A percentile compares a stretch with the other conserved stretches of the same genome.
Evolutionary conservation across 1,139 yeast species (phyloP).

Genomic region (Wickerhamomyces sp.): DNA sequence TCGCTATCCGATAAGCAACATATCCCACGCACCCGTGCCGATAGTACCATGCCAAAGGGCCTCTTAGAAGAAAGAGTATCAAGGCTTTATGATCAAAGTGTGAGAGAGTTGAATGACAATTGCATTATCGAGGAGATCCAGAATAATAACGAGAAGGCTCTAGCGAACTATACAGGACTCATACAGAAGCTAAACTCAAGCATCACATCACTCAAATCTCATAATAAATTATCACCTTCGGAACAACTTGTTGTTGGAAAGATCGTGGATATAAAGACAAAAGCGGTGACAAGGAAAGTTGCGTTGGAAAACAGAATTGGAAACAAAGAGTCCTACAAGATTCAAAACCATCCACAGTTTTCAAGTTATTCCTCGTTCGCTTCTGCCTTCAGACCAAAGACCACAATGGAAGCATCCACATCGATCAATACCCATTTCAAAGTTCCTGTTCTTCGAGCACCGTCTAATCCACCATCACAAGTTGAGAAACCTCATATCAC

Average conservation of each 20-base stretch:
- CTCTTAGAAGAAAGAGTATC: slow-evolving; percentile 2
- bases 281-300: slow-evolving; percentile 12
- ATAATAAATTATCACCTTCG: slow-evolving; percentile 4
- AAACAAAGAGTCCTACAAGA: slow-evolving; percentile 8
- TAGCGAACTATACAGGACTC: slow-evolving; percentile 10
- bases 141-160: slow-evolving; percentile 15
- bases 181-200: slow-evolving; percentile 8
- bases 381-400: slow-evolving; percentile 15
- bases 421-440: slow-evolving; percentile 6
- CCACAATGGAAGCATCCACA: not conserved
- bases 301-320: slow-evolving; percentile 10
- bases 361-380: slow-evolving; percentile 21
- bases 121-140: slow-evolving; percentile 21
- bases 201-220: slow-evolving; percentile 3
- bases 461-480: not conserved
- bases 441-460: slow-evolving; percentile 4
- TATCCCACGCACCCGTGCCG: not conserved
- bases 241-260: slow-evolving; percentile 14
- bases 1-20: too few relatives aligned
- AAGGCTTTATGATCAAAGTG: slow-evolving; percentile 6
- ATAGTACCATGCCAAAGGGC: not conserved
- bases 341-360: slow-evolving; percentile 12
- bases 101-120: slow-evolving; percentile 6
- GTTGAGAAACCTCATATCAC: not conserved
- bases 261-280: slow-evolving; percentile 13